A percentile compares a stretch with the other conserved stretches of the same genome.
phyloP scores from a whole-genome alignment of 2,329 filamentous ascomycete species.

The Monosporascus sp. region DNA sequence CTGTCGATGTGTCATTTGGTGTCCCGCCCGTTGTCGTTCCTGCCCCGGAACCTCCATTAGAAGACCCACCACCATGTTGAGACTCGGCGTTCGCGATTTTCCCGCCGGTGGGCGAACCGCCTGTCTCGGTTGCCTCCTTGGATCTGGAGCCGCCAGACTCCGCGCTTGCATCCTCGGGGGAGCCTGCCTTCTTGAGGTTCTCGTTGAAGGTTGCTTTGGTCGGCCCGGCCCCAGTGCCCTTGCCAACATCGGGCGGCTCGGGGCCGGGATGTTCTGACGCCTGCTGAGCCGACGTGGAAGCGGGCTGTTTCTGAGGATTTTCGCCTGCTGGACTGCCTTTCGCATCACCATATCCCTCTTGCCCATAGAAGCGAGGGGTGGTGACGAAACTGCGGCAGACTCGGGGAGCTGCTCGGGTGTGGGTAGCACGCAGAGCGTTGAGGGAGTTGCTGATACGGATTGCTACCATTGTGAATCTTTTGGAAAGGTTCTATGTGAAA shows the following conservation, averaged over 20 bases:
- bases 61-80: not conserved
- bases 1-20: constrained; percentile 23
- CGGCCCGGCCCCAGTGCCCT: constrained; percentile 31
- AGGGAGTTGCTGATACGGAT: constrained; percentile 22
- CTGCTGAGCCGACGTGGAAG: constrained; percentile 25
- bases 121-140: constrained; percentile 35
- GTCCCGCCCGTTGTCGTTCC: constrained; percentile 31
- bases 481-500: not conserved
- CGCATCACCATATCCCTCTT: constrained; percentile 36
- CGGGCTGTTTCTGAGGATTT: constrained; percentile 31
- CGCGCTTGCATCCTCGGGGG: constrained; percentile 29
- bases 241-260: constrained; percentile 32
- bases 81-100: constrained; percentile 17
- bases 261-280: constrained; percentile 39
- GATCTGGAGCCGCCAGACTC: constrained; percentile 34
- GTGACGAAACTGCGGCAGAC: constrained; percentile 17
- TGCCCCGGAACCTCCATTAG: constrained; percentile 26
- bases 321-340: constrained; percentile 31
- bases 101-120: constrained; percentile 24
- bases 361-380: constrained; percentile 11
- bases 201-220: constrained; percentile 27
- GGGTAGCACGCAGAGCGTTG: constrained; percentile 15
- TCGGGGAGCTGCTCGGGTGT: constrained; percentile 13
- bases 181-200: constrained; percentile 16
- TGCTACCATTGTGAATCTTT: constrained; percentile 18